A percentile compares a stretch with the other conserved stretches of the same genome.
Conservation (phyloP, 176 grass and related monocot genomes). For the Oryza longistaminata region DNA sequence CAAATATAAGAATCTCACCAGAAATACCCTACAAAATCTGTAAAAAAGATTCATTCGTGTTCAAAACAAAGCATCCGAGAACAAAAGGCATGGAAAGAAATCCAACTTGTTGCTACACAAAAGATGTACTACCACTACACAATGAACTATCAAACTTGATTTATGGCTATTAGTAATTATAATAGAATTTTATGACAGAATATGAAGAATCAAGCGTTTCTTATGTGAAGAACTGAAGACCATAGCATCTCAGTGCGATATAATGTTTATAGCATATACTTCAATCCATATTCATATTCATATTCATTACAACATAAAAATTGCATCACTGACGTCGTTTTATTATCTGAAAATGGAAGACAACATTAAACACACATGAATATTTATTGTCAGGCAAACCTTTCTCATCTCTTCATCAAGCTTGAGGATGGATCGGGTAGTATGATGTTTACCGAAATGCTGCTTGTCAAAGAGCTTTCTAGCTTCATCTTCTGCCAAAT, state of each 20-base stretch:
- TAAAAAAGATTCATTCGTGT: neutral
- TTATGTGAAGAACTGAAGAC: neutral
- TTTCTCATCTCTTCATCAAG: conserved; percentile 85
- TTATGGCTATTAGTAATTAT: neutral
- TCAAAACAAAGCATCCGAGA: neutral
- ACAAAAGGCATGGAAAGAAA: neutral
- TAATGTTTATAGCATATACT: neutral
- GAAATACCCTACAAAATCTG: neutral
- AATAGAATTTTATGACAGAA: neutral
- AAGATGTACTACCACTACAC: neutral
- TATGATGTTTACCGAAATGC: conserved; percentile 89
- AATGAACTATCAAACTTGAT: neutral
- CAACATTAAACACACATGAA: neutral
- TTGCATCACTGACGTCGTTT: neutral
- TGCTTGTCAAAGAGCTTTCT: conserved; percentile 69
- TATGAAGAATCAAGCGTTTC: neutral
- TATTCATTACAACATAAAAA: neutral
- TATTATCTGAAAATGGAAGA: neutral
- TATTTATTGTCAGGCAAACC: conserved; percentile 46
- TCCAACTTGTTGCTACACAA: neutral
- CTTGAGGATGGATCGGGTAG: conserved; percentile 60
- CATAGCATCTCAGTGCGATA: neutral
- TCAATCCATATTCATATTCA: neutral
- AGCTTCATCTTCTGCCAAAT: conserved; percentile 47
- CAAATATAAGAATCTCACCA: neutral